Base-by-base conservation (phyloP, 2,329 filamentous ascomycete species). In the Verticillium nonalfalfae region DNA sequence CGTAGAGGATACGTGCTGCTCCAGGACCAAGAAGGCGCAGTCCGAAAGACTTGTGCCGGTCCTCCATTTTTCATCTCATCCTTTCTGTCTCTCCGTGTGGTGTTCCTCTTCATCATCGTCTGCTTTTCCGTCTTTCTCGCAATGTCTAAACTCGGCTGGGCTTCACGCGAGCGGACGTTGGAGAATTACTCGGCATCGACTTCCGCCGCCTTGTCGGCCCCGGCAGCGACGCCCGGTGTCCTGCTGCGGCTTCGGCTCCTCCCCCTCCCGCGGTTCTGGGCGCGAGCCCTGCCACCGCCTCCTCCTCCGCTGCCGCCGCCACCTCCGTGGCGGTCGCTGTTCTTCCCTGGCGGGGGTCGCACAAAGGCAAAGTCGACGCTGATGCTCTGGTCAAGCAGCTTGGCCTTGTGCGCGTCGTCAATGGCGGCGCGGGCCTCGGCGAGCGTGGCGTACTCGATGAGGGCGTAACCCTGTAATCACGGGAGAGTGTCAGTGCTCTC, bases 281-380 rank as follows among this genome's bases (percentile, higher is more conserved):
- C 75, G 38, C 79, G 71, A 2, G 76, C 74, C 14, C 76, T 75
- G 36, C 76, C 73, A 21, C 75, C 76, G 10, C 72, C 71, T 1
- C 74, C 70, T 1, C 74, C 75, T 21, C 69, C 66, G 57, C 66
- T 69, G 59, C 70, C 71, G 56, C 65, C 68, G n/a, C 69, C 72
- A 39, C 15, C 11, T 7, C 50, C 21, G 45, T 59, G 38, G 40
- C 31, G 38, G 33, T 59, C 54, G 54, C 26, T 55, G 38, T 58
- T 64, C 72, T 87, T 87, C 61, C 79, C 82, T 18, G 88, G 89
- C 15, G 90, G 90, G 61, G 91, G 91, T 57, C 91, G 81, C 62
- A 95, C 91, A 72, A 95, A 95, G 1, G 90, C 91, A 75, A 93
- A 95, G 76, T 95, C 91, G 63, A 94, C 90, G 62, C 84, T 79